Conservation (phyloP, 176 grass and related monocot species). For the Aechmea fasciata region DNA sequence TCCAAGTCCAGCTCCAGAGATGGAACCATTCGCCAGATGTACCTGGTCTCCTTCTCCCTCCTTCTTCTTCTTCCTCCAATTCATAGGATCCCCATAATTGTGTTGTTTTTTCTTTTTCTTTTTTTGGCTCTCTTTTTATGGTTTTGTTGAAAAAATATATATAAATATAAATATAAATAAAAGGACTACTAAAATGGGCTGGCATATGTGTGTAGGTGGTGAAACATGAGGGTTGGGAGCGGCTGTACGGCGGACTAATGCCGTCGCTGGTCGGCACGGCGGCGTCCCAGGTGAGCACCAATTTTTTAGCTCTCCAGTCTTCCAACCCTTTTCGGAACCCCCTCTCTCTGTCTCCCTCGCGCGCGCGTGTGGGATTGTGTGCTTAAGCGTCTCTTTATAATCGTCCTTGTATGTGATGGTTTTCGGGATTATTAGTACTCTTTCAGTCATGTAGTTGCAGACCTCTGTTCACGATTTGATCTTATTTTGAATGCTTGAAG, state of each 20-base stretch:
- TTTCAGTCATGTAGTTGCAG: too few relatives aligned
- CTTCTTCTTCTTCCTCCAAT: neutral
- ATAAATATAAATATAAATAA: too few relatives aligned
- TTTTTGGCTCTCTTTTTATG: neutral
- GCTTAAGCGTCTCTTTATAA: too few relatives aligned
- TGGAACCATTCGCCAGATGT: slow-evolving; percentile 64
- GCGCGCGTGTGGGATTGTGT: neutral
- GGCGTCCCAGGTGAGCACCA: slow-evolving; percentile 52
- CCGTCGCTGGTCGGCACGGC: slow-evolving; percentile 83
- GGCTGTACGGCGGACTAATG: slow-evolving; percentile 69
- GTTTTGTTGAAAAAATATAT: too few relatives aligned
- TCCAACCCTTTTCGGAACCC: neutral
- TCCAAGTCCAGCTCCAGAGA: slow-evolving; percentile 51
- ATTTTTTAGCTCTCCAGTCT: too few relatives aligned
- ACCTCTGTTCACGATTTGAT: too few relatives aligned
- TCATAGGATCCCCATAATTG: neutral
- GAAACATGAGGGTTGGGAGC: slow-evolving; percentile 82
- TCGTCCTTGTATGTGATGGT: too few relatives aligned
- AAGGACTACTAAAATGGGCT: slow-evolving; percentile 9
- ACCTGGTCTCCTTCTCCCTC: slow-evolving; percentile 30
- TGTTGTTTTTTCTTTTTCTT: neutral
- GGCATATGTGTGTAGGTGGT: slow-evolving; percentile 41
- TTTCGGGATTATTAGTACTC: too few relatives aligned
- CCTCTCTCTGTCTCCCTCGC: neutral
- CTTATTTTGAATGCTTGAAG: too few relatives aligned